These are phyloP conservation scores for Blepharisma stoltei DNA, from an alignment of 73 alveolate species.

Conservation along the genomic window DNA sequence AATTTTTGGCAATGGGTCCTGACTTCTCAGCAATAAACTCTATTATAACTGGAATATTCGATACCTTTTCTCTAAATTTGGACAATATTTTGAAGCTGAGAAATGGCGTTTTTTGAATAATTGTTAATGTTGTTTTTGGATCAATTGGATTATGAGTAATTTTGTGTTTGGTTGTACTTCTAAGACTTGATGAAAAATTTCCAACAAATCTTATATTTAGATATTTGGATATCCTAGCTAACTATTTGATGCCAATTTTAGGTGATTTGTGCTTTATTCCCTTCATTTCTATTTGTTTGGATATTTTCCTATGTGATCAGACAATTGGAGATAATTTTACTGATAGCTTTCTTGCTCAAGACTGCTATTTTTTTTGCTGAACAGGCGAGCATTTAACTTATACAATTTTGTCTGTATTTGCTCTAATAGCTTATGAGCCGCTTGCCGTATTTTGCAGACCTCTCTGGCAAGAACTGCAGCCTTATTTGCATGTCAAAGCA, in stretches of 20 bases:
- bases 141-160: background rate
- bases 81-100: background rate
- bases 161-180: background rate
- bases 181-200: background rate
- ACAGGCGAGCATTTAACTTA: background rate
- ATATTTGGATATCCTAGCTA: slow-evolving; percentile 6
- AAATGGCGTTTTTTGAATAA: background rate
- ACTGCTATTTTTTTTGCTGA: slow-evolving; percentile 11
- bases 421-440: slow-evolving; percentile 4
- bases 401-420: background rate
- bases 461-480: slow-evolving; percentile 18
- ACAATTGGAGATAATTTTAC: background rate
- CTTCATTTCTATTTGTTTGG: background rate
- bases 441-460: slow-evolving; percentile 28
- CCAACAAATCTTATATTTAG: background rate
- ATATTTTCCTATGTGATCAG: slow-evolving; percentile 22
- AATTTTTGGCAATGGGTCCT: slow-evolving; percentile 27
- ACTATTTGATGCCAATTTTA: background rate
- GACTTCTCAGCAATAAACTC: background rate
- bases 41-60: background rate
- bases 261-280: slow-evolving; percentile 23
- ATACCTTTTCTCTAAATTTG: slow-evolving; percentile 18
- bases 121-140: background rate
- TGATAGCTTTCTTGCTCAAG: background rate
- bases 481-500: background rate